Conservation (phyloP, 768 basidiomycete species). For the Lactifluus pinguis region DNA sequence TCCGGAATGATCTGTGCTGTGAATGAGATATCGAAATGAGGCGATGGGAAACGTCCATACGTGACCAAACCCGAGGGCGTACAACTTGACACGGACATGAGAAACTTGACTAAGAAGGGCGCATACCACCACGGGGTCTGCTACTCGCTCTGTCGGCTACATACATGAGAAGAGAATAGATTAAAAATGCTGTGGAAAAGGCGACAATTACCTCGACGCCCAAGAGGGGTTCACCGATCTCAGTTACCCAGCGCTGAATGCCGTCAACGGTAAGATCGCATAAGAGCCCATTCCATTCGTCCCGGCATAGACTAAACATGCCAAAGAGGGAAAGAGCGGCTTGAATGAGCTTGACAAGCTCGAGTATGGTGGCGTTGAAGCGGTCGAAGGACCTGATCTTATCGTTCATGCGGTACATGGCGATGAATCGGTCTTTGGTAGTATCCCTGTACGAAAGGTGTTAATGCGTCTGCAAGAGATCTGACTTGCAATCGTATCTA, state of each 20-base stretch:
- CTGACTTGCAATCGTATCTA: conserved; percentile 22
- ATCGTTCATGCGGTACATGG: conserved; percentile 55
- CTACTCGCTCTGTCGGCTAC: conserved; percentile 62
- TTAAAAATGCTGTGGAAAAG: neutral
- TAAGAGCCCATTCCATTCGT: conserved; percentile 52
- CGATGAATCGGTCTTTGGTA: conserved; percentile 72
- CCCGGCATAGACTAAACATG: conserved; percentile 37
- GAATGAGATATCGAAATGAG: neutral
- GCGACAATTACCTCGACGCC: conserved; percentile 46
- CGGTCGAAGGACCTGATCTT: conserved; percentile 25
- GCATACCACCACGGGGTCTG: conserved; percentile 64
- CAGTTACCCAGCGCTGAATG: conserved; percentile 56
- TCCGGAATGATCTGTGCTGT: conserved; percentile 40
- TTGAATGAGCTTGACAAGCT: conserved; percentile 69
- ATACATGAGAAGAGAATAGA: neutral
- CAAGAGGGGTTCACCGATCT: conserved; percentile 53
- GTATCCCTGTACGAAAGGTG: conserved; percentile 43
- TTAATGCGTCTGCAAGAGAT: neutral
- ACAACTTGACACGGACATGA: conserved; percentile 59
- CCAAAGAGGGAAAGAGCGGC: conserved; percentile 64
- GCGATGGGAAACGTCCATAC: conserved; percentile 22
- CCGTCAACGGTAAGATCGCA: conserved; percentile 72
- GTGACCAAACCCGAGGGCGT: conserved; percentile 41
- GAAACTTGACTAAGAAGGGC: conserved; percentile 63
- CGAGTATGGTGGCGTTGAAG: conserved; percentile 62